Base-by-base conservation (phyloP, 225 moss, liverwort and hornwort species). In the Thuidium tamariscinum region DNA sequence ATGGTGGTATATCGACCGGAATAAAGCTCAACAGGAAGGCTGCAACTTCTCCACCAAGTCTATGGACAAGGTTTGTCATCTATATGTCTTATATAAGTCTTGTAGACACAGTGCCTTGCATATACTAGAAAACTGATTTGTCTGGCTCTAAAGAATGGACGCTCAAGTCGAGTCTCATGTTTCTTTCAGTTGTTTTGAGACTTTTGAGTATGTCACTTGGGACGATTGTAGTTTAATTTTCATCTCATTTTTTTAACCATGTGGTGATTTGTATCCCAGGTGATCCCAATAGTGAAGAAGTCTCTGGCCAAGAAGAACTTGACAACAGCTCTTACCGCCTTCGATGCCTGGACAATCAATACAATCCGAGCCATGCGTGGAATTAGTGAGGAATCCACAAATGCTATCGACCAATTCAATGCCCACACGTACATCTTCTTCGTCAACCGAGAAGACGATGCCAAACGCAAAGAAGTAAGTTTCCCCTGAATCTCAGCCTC, bases 1-100 rank as follows among this genome's bases (percentile, higher is more conserved):
- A 20, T 97, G 97, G 92, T 99, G 97, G 99, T 95, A 97, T 73
- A 87, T 96, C 32, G 94, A 97, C 65, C 92, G 97, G 52, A 96
- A 93, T 22, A 99, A 96, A 92, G n/a, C 94, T 68, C 95, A 94
- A 37, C 99, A 99, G 79, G 99, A 99, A 86, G 99, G 99, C 36
- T 99, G 99, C 93, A 99, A 97, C 76, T 97, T 99, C 86, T 92
- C 97, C 42, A 86, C 90, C 42, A 89, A 85, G 52, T 91, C 98
- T 14, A 92, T 97, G 90, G 93, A 94, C 79, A 92, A 94, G 97
- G 98, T 98, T 67, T 79, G 39, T 74, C 25, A 83, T 81, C 51
- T 64, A 29, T 27, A 48, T 25, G 21, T 76, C 67, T 82, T 74
- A 68, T 46, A 18, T 34, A 84, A 54, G 21, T 42, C 18, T 61